Percentiles rank a stretch among this genome's conserved stretches.
phyloP scores from a whole-genome alignment of 148 eudicot genomes.

The Persicaria tinctoria region DNA sequence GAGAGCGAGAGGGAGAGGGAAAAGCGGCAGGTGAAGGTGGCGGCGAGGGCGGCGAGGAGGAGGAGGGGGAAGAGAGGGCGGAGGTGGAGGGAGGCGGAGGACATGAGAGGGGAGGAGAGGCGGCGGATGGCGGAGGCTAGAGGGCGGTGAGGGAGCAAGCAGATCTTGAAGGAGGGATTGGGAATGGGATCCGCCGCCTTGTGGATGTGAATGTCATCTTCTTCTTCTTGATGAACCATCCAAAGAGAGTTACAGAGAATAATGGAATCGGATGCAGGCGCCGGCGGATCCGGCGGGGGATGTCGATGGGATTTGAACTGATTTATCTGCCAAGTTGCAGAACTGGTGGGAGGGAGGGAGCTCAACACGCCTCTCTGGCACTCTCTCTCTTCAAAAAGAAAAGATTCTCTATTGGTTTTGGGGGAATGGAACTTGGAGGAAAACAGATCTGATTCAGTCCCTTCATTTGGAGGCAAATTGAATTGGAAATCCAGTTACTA shows the following conservation, averaged over 20 bases:
- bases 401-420: too few species aligned
- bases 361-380: too few species aligned
- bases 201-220: neutral
- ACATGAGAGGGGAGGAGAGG: conserved; percentile 33
- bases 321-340: too few species aligned
- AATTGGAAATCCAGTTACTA: too few species aligned
- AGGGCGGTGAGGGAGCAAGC: conserved; percentile 17
- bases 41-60: conserved; percentile 40
- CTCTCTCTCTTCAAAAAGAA: too few species aligned
- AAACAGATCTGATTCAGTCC: too few species aligned
- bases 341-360: too few species aligned
- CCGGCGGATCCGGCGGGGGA: too few species aligned
- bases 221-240: conserved; percentile 20
- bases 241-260: neutral
- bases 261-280: too few species aligned
- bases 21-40: conserved; percentile 35
- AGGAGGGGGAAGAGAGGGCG: conserved; percentile 42
- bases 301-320: too few species aligned
- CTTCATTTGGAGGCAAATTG: too few species aligned
- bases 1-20: neutral
- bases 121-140: conserved; percentile 20
- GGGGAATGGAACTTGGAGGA: too few species aligned
- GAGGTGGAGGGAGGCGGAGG: conserved; percentile 47
- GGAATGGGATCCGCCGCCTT: conserved; percentile 12
- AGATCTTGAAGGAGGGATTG: conserved; percentile 22